Evolutionary conservation across 805 yeast genomes (phyloP), one percentile per base, ranked within the genome.

Genomic region (Ogataea parapolymorpha): DNA sequence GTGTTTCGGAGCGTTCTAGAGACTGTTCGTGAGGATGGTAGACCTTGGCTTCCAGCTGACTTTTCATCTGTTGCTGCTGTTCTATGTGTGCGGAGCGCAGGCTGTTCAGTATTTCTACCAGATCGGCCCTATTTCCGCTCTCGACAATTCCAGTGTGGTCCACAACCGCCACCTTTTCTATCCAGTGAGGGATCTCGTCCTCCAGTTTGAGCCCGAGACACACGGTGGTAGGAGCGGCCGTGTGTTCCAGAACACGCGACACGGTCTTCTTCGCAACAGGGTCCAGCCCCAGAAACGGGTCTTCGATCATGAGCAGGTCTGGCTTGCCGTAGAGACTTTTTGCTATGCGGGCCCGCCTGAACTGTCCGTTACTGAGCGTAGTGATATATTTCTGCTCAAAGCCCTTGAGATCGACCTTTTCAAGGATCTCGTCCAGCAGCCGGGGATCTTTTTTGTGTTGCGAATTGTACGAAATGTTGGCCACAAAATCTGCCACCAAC

Each of bases 301-400:
- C 98, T 60, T 93, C 98, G 14, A 91, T 71, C 4, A 91, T 58
- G 39, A 89, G 63, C 23, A 89, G 49, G 32, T 70, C 67, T 0
- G 97, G 95, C 25, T 74, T 66, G 32, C 70, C 67, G 41, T 87
- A 71, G 31, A 93, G 53, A 0, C 89, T 79, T 45, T 76, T 74
- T 0, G 96, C 98, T 20, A 93, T 65, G 46, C 96, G 72, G 0
- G 97, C 95, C 37, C 99, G 70, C 52, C 99, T 72, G 59, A 85
- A 80, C 62, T 93, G 99, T 0, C 99, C 99, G 61, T 93, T 93
- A 60, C 95, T 85, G 32, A 93, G 67, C 0, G 91, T 85, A 59
- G 87, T 86, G 25, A 85, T 77, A 88, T 95, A 91, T 44, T 87
- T 75, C 41, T 78, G 71, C 39, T 77, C 69, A 35, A 89, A 61